phyloP scores from a whole-genome alignment of 2,329 filamentous ascomycete species.

The Hypoxylon sp. region DNA sequence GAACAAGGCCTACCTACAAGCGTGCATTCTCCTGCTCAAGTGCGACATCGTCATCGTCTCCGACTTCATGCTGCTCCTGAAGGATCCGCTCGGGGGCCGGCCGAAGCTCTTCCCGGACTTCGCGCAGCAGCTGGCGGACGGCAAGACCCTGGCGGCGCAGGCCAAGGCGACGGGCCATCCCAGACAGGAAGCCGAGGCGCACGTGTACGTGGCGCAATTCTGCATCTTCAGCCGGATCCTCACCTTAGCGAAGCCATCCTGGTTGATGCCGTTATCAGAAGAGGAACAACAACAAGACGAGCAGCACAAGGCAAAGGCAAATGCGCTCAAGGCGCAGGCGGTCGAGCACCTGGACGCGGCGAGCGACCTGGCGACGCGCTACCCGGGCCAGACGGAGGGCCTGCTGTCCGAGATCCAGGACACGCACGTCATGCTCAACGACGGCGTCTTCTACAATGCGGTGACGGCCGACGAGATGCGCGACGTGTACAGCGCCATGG shows the following conservation, averaged over 20 bases:
- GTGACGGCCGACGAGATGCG: slow-evolving; percentile 61
- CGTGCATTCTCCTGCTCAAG: slow-evolving; percentile 54
- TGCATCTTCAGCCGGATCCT: slow-evolving; percentile 52
- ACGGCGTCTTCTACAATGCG: slow-evolving; percentile 55
- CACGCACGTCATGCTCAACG: slow-evolving; percentile 55
- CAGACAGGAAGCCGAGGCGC: slow-evolving; percentile 58
- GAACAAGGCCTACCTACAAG: slow-evolving; percentile 51
- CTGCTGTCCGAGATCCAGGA: slow-evolving; percentile 56
- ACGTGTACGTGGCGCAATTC: slow-evolving; percentile 59
- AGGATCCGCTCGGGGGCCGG: slow-evolving; percentile 17
- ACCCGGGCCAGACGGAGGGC: slow-evolving; percentile 9
- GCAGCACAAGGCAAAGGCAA: not conserved
- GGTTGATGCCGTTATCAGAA: too few relatives aligned
- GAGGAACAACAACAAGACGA: not conserved
- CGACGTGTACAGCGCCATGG: slow-evolving; percentile 57
- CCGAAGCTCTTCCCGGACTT: slow-evolving; percentile 41
- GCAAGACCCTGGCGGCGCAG: slow-evolving; percentile 49
- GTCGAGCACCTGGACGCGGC: slow-evolving; percentile 26
- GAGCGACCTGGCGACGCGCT: slow-evolving; percentile 8
- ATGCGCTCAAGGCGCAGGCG: slow-evolving; percentile 21
- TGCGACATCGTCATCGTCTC: slow-evolving; percentile 58
- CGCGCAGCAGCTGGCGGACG: slow-evolving; percentile 48
- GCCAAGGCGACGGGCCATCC: slow-evolving; percentile 49
- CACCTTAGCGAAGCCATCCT: not conserved
- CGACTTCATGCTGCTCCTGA: slow-evolving; percentile 45